phyloP scores from a whole-genome alignment of 2,329 filamentous ascomycete species.

The Neonectria punicea region DNA sequence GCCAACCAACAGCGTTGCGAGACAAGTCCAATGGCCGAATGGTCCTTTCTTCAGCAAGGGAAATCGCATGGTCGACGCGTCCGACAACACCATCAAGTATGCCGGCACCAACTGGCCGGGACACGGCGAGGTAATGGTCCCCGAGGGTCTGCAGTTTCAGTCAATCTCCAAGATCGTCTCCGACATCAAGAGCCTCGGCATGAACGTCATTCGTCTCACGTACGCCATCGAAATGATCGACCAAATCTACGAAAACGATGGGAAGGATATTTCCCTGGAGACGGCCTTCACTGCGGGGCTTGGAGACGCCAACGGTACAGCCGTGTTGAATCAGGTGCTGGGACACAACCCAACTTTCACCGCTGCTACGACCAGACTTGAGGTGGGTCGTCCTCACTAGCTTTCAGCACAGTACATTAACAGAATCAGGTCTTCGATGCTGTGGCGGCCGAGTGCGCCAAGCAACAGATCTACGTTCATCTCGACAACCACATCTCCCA shows the following conservation, averaged over 20 bases:
- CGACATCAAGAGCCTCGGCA: constrained; percentile 67
- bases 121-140: constrained; percentile 70
- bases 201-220: constrained; percentile 72
- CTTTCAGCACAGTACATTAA: neutral
- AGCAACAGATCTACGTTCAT: constrained; percentile 66
- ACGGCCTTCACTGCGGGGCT: constrained; percentile 57
- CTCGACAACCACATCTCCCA: constrained; percentile 71
- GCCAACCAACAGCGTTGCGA: constrained; percentile 1
- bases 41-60: constrained; percentile 54
- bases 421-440: constrained; percentile 61
- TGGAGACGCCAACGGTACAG: constrained; percentile 63
- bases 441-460: constrained; percentile 66
- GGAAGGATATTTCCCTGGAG: constrained; percentile 57
- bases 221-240: constrained; percentile 74
- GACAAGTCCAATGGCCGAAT: constrained; percentile 31
- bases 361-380: constrained; percentile 62
- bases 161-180: constrained; percentile 65
- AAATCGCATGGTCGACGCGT: constrained; percentile 55
- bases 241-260: constrained; percentile 62
- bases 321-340: constrained; percentile 62
- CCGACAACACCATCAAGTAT: constrained; percentile 57
- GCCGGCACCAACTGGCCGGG: constrained; percentile 72
- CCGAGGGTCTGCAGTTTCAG: constrained; percentile 71
- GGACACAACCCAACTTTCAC: constrained; percentile 67
- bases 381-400: constrained; percentile 46